Conservation (phyloP, 495 filamentous ascomycete species). For the Penicillium cosmopolitanum region DNA sequence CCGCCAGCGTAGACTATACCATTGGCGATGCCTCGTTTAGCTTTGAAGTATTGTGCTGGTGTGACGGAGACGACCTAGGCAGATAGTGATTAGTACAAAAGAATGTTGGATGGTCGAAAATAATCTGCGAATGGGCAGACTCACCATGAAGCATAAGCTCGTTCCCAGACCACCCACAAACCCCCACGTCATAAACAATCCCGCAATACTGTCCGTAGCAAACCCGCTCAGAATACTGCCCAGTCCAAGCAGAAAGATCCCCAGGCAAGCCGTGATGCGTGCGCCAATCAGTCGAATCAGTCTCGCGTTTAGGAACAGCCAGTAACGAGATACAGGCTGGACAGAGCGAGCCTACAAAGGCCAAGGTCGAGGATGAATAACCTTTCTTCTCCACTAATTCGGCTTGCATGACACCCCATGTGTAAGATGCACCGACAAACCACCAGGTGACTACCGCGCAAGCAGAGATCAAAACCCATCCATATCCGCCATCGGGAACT, state of each 20-base stretch:
- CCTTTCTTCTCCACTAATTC: slow-evolving; percentile 52
- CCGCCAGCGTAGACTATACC: slow-evolving; percentile 59
- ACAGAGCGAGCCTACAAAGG: slow-evolving; percentile 59
- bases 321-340: slow-evolving; percentile 52
- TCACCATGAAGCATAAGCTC: slow-evolving; percentile 37
- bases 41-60: slow-evolving; percentile 59
- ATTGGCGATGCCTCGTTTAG: slow-evolving; percentile 58
- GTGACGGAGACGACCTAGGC: slow-evolving; percentile 47
- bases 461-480: slow-evolving; percentile 58
- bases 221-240: slow-evolving; percentile 56
- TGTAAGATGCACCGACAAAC: slow-evolving; percentile 55
- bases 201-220: slow-evolving; percentile 49
- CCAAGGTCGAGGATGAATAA: slow-evolving; percentile 51
- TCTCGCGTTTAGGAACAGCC: slow-evolving; percentile 52
- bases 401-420: slow-evolving; percentile 62
- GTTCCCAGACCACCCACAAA: slow-evolving; percentile 57
- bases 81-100: slow-evolving; percentile 17
- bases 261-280: slow-evolving; percentile 45
- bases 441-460: slow-evolving; percentile 58
- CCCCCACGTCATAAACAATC: slow-evolving; percentile 59
- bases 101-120: neutral
- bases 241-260: slow-evolving; percentile 48
- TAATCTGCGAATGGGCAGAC: slow-evolving; percentile 8
- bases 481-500: slow-evolving; percentile 62
- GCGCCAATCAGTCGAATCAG: slow-evolving; percentile 54